Conservation (phyloP, 139 green algal species). For the Yamagishiella unicocca region DNA sequence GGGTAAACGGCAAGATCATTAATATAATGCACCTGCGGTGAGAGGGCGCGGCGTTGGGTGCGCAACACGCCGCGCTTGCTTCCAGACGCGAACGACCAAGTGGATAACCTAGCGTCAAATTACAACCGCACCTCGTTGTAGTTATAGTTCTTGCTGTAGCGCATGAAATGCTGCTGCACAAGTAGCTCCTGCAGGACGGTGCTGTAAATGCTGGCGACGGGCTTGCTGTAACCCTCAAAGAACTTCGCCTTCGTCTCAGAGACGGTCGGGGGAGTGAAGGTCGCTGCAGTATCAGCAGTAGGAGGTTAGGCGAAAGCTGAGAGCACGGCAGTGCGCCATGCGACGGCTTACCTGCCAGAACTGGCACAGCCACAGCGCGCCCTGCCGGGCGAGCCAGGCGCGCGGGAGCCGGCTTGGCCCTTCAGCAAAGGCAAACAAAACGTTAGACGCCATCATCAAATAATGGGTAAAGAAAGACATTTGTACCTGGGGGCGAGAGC, state of each 20-base stretch:
- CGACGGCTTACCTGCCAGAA: conserved; percentile 7
- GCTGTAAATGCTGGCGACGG: conserved; percentile 88
- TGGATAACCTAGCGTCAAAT: background rate
- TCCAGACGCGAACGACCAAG: background rate
- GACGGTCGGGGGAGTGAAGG: conserved; percentile 68
- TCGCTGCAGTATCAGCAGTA: background rate
- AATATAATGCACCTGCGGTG: too few species aligned
- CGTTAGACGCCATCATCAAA: too few species aligned
- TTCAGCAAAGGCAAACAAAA: too few species aligned
- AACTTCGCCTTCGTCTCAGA: conserved; percentile 80
- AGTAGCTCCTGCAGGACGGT: conserved; percentile 93
- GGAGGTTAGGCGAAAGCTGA: background rate
- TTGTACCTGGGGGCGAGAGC: background rate
- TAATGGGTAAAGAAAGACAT: too few species aligned
- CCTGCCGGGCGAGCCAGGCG: background rate
- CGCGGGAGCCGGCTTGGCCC: conserved; percentile 4
- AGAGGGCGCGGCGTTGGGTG: too few species aligned
- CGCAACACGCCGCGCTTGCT: too few species aligned
- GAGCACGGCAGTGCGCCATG: background rate
- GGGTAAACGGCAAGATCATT: background rate
- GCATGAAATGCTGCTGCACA: conserved; percentile 94
- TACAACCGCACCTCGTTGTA: conserved; percentile 84
- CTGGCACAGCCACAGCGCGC: background rate
- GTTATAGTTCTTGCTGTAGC: conserved; percentile 89
- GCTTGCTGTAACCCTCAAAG: conserved; percentile 70